A percentile compares a stretch with the other conserved stretches of the same genome.
Evolutionary conservation across 1,284 basidiomycete genomes (phyloP).

Genomic region (Trichosporon sp.): DNA sequence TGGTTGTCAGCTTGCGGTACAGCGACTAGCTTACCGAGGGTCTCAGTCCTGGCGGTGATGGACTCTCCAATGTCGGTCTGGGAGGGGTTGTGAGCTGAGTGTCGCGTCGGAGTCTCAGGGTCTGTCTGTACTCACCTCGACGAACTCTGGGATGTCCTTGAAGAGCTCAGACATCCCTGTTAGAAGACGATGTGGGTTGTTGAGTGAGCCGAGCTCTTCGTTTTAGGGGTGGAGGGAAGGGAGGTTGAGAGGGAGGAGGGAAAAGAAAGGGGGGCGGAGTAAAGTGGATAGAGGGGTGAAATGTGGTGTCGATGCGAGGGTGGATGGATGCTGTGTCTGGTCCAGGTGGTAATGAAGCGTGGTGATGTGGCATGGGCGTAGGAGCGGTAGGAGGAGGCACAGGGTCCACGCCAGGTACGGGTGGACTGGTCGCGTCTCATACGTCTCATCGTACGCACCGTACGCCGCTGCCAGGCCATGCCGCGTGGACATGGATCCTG

Average conservation of each 20-base stretch:
- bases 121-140: constrained; percentile 61
- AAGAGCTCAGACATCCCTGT: constrained; percentile 58
- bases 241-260: neutral
- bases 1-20: constrained; percentile 49
- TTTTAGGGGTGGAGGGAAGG: neutral
- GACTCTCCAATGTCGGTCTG: constrained; percentile 90
- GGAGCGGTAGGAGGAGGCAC: neutral
- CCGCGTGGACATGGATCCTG: constrained; percentile 13
- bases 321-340: too few species aligned
- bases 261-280: neutral
- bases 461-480: neutral
- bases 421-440: neutral
- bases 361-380: constrained; percentile 14
- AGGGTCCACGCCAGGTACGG: too few species aligned
- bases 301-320: neutral
- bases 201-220: constrained; percentile 14
- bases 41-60: constrained; percentile 86
- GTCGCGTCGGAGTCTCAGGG: too few species aligned
- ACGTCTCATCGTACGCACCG: too few species aligned
- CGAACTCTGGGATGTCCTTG: constrained; percentile 70
- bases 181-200: constrained; percentile 6
- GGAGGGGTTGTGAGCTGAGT: neutral
- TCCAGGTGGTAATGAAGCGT: neutral
- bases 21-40: constrained; percentile 67
- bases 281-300: neutral